Conservation (phyloP, 345 rosid genomes). For the Pugionium cornutum region DNA sequence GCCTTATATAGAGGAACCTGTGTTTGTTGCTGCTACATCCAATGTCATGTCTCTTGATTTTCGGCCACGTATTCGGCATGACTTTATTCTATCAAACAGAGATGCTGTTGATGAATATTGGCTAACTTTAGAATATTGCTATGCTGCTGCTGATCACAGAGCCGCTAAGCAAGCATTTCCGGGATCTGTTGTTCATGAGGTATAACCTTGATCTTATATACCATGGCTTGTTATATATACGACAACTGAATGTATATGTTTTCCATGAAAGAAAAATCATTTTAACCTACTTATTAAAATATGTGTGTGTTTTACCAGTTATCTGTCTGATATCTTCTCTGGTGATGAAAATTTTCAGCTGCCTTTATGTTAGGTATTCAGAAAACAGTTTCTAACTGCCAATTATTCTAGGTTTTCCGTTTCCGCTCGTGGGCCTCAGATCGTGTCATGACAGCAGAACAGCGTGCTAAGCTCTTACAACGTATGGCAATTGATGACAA, state of each 20-base stretch:
- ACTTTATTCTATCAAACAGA: slow-evolving; percentile 67
- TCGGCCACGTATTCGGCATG: slow-evolving; percentile 92
- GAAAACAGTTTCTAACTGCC: slow-evolving; percentile 34
- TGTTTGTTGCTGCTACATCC: slow-evolving; percentile 52
- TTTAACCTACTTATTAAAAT: neutral
- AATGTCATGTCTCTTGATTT: slow-evolving; percentile 63
- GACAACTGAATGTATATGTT: neutral
- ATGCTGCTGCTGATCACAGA: slow-evolving; percentile 82
- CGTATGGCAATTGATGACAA: slow-evolving; percentile 45
- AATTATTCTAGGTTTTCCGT: slow-evolving; percentile 62
- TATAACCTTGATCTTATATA: slow-evolving; percentile 40
- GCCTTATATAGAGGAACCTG: slow-evolving; percentile 91
- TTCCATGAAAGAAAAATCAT: neutral
- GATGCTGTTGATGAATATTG: slow-evolving; percentile 92
- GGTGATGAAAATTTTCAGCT: neutral
- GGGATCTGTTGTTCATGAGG: slow-evolving; percentile 91
- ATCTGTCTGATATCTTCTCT: slow-evolving; percentile 7
- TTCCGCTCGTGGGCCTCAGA: slow-evolving; percentile 77
- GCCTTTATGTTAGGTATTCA: slow-evolving; percentile 8
- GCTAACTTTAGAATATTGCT: slow-evolving; percentile 92
- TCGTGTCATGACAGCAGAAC: slow-evolving; percentile 78
- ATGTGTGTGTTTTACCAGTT: slow-evolving; percentile 20
- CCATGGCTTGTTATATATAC: slow-evolving; percentile 8
- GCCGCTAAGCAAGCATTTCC: slow-evolving; percentile 91
- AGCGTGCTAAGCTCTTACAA: slow-evolving; percentile 68